Evolutionary conservation across 225 moss, liverwort and hornwort species (phyloP), one percentile per base, ranked within the genome.

Genomic region (Polytrichum formosum): DNA sequence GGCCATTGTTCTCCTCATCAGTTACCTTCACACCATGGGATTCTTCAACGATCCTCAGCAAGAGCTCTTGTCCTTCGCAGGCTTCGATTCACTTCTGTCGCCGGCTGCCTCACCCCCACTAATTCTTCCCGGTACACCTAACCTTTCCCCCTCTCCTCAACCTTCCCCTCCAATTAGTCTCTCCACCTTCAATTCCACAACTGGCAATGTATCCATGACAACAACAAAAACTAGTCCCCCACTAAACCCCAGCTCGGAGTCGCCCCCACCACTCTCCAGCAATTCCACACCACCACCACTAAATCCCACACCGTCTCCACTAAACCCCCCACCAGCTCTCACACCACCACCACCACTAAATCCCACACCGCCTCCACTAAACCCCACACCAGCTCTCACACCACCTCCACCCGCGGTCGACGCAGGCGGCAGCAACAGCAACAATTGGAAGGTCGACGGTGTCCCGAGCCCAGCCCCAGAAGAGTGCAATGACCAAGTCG

Each of bases 21-120:
- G 66, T 35, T 30, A 31, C 31, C 66, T 66, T 22, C 30, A 66
- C 33, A 19, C 66, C 33, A 66, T 16, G 22, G 66, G 66, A 7
- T 66, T 29, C 33, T 66, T 66, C 6, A 59, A 20, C 59, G n/a
- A 59, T 6, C 59, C 59, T 66, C 66, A 46, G 46, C 46, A 46
- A 46, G 46, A 46, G 46, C 46, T 46, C 13, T 10, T 46, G 46
- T 46, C 46, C 46, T 46, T 13, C 46, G 46, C 46, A 46, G 46
- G 46, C 13, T 13, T 46, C 46, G 13, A 16, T 46, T 46, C 46
- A 10, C 46, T 46, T 4, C 16, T 46, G 9, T n/a, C 33, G n/a
- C 35, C 46, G 33, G 9, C 66, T 20, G 21, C 46, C 8, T 25
- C 66, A 21, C 23, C 7, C 18, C 20, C 66, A 21, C 46, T 46